Conservation (phyloP, 1,139 yeast genomes). For the Sugiyamaella japonica region DNA sequence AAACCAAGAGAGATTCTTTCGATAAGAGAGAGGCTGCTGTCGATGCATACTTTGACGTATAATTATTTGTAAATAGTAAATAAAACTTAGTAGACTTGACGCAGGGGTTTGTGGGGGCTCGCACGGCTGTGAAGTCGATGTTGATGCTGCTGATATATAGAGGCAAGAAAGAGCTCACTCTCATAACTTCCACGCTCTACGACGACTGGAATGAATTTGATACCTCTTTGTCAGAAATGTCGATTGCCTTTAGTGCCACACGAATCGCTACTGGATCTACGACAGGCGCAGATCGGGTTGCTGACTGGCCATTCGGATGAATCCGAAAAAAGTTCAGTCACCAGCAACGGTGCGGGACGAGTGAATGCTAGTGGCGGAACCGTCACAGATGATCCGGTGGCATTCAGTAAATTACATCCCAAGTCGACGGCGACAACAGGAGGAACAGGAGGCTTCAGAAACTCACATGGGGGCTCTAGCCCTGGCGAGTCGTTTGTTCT, state of each 20-base stretch:
- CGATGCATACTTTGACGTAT: constrained; percentile 4
- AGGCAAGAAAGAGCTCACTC: not conserved
- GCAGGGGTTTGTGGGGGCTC: not conserved
- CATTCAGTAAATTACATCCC: constrained; percentile 9
- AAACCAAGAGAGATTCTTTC: constrained; percentile 1
- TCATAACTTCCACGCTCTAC: not conserved
- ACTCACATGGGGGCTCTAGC: constrained; percentile 18
- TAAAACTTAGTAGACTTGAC: too few species aligned
- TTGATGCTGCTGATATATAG: not conserved
- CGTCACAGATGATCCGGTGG: not conserved
- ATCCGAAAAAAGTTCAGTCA: constrained; percentile 28
- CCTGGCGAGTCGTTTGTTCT: constrained; percentile 47
- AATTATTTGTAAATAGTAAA: constrained; percentile 5
- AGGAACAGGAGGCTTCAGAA: not conserved
- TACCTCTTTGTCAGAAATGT: constrained; percentile 55
- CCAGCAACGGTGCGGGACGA: constrained; percentile 16
- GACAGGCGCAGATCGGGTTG: constrained; percentile 54
- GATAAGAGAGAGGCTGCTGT: not conserved
- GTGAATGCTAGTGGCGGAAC: not conserved
- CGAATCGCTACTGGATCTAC: constrained; percentile 52
- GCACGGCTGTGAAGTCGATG: not conserved
- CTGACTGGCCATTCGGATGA: constrained; percentile 34
- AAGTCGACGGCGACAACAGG: not conserved
- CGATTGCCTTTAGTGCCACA: constrained; percentile 58
- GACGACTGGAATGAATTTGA: not conserved